These are phyloP conservation scores for Globomyces pollinis-pini DNA, from an alignment of 192 early-diverging fungal species.

Conservation along the genomic window DNA sequence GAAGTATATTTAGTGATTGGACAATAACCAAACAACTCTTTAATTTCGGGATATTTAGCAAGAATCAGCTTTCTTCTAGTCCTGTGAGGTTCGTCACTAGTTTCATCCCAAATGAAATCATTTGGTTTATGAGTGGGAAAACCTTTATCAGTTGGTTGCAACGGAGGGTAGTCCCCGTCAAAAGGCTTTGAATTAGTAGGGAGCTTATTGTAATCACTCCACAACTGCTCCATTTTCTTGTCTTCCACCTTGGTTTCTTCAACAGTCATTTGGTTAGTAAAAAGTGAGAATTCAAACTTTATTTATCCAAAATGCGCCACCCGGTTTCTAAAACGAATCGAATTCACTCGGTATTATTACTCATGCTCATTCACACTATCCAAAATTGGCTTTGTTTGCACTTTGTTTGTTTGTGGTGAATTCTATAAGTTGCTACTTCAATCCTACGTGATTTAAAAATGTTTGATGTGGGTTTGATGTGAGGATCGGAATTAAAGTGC, in stretches of 20 bases:
- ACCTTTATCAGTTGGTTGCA: background rate
- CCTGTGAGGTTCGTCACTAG: conserved; percentile 82
- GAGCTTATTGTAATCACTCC: background rate
- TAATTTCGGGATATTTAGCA: conserved; percentile 78
- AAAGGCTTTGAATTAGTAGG: conserved; percentile 7
- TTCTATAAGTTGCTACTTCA: no score
- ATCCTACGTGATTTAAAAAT: no score
- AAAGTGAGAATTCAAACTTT: no score
- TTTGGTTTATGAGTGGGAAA: background rate
- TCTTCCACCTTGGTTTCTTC: no score
- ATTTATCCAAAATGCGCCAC: no score
- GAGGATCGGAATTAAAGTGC: background rate
- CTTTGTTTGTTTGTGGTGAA: no score
- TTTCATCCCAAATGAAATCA: conserved; percentile 24
- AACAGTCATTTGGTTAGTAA: no score
- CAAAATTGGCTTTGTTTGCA: no score
- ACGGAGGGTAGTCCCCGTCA: background rate
- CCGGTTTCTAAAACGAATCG: no score
- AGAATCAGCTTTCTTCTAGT: conserved; percentile 86
- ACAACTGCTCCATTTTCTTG: no score
- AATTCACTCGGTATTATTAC: no score
- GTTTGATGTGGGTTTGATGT: background rate
- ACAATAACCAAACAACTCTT: conserved; percentile 76
- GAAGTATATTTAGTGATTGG: conserved; percentile 70
- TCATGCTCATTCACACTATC: no score